phyloP scores from a whole-genome alignment of 169 alveolate genomes.

The Plasmodium chabaudi region DNA sequence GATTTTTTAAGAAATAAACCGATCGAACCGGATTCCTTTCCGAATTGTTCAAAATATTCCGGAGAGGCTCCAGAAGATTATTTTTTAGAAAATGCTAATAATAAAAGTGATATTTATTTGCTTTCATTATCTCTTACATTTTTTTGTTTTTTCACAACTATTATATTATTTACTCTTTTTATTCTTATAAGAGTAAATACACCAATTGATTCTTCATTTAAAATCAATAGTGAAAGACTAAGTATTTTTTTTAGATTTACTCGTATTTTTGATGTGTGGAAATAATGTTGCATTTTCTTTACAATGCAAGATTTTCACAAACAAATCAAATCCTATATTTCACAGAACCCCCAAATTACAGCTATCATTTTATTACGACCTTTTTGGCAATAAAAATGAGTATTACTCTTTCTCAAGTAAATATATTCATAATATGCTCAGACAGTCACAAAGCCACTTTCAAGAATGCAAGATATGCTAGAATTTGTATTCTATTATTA shows the following conservation, averaged over 20 bases:
- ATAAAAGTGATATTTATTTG: slow-evolving; percentile 50
- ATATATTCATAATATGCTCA: too few species aligned
- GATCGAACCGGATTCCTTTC: slow-evolving; percentile 24
- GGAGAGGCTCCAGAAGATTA: slow-evolving; percentile 34
- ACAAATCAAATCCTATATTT: too few species aligned
- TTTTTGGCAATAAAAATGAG: too few species aligned
- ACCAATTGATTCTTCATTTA: slow-evolving; percentile 63
- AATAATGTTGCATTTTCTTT: slow-evolving; percentile 6
- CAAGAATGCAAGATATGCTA: too few species aligned
- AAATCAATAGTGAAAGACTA: slow-evolving; percentile 48
- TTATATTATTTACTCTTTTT: slow-evolving; percentile 25
- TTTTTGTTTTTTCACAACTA: slow-evolving; percentile 45
- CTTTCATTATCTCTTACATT: slow-evolving; percentile 37
- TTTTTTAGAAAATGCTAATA: slow-evolving; percentile 38
- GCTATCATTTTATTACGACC: too few species aligned
- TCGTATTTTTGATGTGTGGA: slow-evolving; percentile 53
- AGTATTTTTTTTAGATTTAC: slow-evolving; percentile 58
- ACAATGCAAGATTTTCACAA: background rate
- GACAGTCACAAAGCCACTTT: too few species aligned
- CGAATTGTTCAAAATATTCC: slow-evolving; percentile 48
- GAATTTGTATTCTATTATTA: too few species aligned
- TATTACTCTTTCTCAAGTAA: too few species aligned
- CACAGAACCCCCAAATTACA: too few species aligned
- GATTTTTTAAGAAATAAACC: slow-evolving; percentile 58
- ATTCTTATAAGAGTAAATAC: slow-evolving; percentile 45